Evolutionary conservation across 2,329 filamentous ascomycete genomes (phyloP), one percentile per base, ranked within the genome.

Genomic region (Pestalotiopsis sp.): DNA sequence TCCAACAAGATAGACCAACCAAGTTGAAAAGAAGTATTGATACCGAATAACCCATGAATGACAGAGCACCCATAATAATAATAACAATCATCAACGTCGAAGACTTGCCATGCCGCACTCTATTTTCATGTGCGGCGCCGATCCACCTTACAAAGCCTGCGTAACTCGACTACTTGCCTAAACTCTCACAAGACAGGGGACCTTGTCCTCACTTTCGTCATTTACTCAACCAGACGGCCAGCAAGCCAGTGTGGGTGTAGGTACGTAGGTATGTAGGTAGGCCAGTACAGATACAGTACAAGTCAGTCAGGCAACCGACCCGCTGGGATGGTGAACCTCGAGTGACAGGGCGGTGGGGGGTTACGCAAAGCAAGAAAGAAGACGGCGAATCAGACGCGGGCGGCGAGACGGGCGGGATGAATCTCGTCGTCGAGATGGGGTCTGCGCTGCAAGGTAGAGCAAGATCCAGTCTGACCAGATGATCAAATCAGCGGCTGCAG

Each of bases 401-500:
- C 45, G 45, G 45, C 45, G 17, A 59, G 57, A 59, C 57, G 57
- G 23, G 25, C 23, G 27, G 57, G 57, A 27, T 25, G 13, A 23
- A 59, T 14, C 11, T 36, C 23, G 45, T 27, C 23, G 57, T 6
- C 57, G 23, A 59, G 23, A 36, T 27, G 25, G 23, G 31, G 27
- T 36, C 57, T 59, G 14, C n/a, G 27, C 23, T 27, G 45, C 13
- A 59, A 27, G 23, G 57, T 27, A 36, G 23, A 59, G 14, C 57
- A 59, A 59, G 57, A 59, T 59, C 23, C 57, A 59, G 23, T 17
- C 45, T 20, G 45, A 17, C 17, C 45, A 52, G 45, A 52, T 59
- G 57, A 36, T 59, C 57, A 59, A 59, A 59, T 59, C 57, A 27
- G 57, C 57, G 57, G 23, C 57, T 27, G 57, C 57, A 59, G 57